Conservation (phyloP, 345 rosid species). For the Kandelia obovata region DNA sequence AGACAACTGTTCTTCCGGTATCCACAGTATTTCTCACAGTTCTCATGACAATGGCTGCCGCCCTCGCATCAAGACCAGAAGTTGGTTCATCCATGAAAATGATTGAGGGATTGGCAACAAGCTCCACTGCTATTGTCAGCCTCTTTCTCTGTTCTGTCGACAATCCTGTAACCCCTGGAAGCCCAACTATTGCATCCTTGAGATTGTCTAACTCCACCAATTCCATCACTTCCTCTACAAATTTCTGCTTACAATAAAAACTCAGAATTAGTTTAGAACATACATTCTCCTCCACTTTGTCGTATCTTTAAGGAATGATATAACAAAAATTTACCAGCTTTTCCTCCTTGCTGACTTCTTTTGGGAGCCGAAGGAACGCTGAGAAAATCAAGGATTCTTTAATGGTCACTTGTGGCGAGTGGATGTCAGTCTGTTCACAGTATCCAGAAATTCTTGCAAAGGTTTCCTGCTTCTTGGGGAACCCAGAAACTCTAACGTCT, state of each 20-base stretch:
- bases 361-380: constrained; percentile 29
- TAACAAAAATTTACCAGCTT: no score
- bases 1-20: constrained; percentile 82
- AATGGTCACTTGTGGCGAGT: constrained; percentile 57
- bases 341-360: constrained; percentile 3
- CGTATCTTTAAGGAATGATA: no score
- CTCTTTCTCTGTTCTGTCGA: constrained; percentile 89
- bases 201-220: constrained; percentile 57
- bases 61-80: constrained; percentile 86
- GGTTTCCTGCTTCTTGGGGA: constrained; percentile 48
- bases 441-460: constrained; percentile 63
- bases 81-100: constrained; percentile 96
- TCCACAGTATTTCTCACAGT: constrained; percentile 89
- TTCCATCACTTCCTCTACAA: constrained; percentile 68
- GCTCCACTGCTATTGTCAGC: constrained; percentile 77
- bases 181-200: constrained; percentile 59
- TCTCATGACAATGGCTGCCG: constrained; percentile 93
- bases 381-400: constrained; percentile 52
- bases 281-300: no score
- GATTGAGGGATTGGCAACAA: constrained; percentile 81
- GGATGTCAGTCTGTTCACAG: constrained; percentile 60
- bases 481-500: constrained; percentile 47
- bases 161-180: constrained; percentile 68
- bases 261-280: no score
- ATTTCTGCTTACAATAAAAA: constrained; percentile 29